Conservation (phyloP, 257 asterid species). For the Gentiana straminea region DNA sequence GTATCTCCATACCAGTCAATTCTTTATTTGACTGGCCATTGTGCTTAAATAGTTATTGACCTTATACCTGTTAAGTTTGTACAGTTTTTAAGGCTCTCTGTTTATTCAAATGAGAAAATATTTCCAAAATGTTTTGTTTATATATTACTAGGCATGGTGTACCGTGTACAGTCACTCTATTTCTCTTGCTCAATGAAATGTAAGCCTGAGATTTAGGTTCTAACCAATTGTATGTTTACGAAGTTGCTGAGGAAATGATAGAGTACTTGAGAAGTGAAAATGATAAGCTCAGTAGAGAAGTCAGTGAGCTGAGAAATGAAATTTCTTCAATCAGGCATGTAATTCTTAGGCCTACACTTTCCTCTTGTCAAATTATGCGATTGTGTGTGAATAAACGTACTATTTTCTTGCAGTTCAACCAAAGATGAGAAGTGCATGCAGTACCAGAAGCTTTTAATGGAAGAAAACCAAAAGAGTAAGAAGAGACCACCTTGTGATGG, state of each 20-base stretch:
- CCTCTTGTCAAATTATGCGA: constrained; percentile 3
- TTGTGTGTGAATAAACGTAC: constrained; percentile 8
- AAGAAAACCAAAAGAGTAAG: constrained; percentile 68
- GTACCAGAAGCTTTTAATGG: constrained; percentile 43
- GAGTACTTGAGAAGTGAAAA: constrained; percentile 50
- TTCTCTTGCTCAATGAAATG: too few species aligned
- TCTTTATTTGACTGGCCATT: too few species aligned
- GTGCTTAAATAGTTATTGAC: too few species aligned
- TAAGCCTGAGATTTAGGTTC: neutral
- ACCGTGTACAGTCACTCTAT: too few species aligned
- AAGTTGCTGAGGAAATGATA: constrained; percentile 75
- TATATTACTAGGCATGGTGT: too few species aligned
- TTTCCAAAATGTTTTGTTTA: too few species aligned
- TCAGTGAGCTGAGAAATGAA: constrained; percentile 46
- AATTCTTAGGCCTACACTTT: constrained; percentile 7
- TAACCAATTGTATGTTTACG: constrained; percentile 12
- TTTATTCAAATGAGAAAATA: too few species aligned
- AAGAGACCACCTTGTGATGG: neutral
- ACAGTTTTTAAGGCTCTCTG: too few species aligned
- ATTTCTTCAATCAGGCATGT: constrained; percentile 47
- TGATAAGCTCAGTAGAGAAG: constrained; percentile 42
- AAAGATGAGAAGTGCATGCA: constrained; percentile 39
- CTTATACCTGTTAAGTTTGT: too few species aligned
- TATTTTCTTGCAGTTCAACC: constrained; percentile 43
- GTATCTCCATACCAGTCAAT: too few species aligned